These are phyloP conservation scores for Lavandula angustifolia DNA, from an alignment of 257 asterid species.

Conservation along the genomic window DNA sequence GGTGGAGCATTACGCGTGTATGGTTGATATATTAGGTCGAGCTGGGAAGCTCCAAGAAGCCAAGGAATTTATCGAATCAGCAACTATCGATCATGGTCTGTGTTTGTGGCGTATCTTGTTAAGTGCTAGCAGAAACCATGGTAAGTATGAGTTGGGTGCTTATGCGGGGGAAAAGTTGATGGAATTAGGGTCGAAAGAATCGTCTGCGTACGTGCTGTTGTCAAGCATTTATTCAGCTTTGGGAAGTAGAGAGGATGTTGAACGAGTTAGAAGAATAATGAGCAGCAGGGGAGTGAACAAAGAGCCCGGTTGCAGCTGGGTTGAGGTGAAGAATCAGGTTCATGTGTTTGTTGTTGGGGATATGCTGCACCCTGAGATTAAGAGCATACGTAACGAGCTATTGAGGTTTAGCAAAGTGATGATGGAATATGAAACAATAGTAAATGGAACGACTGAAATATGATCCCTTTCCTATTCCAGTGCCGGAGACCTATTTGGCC, in stretches of 20 bases:
- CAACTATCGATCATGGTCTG: constrained; percentile 60
- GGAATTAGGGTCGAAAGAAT: constrained; percentile 73
- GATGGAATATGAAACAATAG: too few relatives aligned
- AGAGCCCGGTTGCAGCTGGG: constrained; percentile 96
- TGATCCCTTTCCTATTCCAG: too few relatives aligned
- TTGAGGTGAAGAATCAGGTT: constrained; percentile 73
- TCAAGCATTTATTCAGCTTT: constrained; percentile 76
- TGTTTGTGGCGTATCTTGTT: constrained; percentile 80
- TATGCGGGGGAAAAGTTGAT: constrained; percentile 81
- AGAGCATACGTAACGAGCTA: too few relatives aligned
- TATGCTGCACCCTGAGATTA: constrained; percentile 61
- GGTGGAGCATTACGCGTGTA: constrained; percentile 79
- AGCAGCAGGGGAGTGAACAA: constrained; percentile 63
- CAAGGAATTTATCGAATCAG: constrained; percentile 66
- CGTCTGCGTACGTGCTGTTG: constrained; percentile 78
- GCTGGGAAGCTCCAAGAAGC: constrained; percentile 83
- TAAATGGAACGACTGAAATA: too few relatives aligned
- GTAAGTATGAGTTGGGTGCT: constrained; percentile 77
- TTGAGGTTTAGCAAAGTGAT: too few relatives aligned
- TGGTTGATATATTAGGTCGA: constrained; percentile 87
- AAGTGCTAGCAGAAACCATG: constrained; percentile 71
- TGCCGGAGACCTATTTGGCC: too few relatives aligned
- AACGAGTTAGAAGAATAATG: constrained; percentile 71
- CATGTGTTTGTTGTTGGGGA: constrained; percentile 86
- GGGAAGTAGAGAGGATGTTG: constrained; percentile 63